These are phyloP conservation scores for Beauveria brongniartii DNA, from an alignment of 2,329 filamentous ascomycete species.

Conservation along the genomic window DNA sequence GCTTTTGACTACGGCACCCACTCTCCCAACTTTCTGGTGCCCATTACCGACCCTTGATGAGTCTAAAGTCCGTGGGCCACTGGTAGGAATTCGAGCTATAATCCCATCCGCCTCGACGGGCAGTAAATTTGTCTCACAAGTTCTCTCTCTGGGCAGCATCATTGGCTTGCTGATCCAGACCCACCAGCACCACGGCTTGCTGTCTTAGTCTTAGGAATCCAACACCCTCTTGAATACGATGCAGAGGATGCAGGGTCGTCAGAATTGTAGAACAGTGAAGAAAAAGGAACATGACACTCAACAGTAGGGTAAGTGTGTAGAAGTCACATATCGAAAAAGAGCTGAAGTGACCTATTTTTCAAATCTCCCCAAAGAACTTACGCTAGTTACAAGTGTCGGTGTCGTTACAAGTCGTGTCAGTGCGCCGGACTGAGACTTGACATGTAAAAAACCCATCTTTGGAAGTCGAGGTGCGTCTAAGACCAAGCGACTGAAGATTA, in stretches of 20 bases:
- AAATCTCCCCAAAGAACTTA: background rate
- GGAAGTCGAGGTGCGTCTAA: too few relatives aligned
- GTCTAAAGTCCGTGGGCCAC: background rate
- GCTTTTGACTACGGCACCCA: background rate
- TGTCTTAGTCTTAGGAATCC: slow-evolving; percentile 8
- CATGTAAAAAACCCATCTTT: background rate
- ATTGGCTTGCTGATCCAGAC: background rate
- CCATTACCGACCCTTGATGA: background rate
- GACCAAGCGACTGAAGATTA: too few relatives aligned
- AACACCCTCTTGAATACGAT: background rate
- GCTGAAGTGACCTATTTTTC: background rate
- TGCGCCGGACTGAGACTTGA: background rate
- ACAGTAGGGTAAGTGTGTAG: background rate
- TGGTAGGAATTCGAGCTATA: background rate
- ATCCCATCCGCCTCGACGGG: background rate
- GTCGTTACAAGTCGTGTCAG: too few relatives aligned
- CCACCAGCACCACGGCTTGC: background rate
- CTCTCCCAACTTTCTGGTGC: background rate
- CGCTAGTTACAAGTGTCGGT: too few relatives aligned
- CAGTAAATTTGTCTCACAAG: background rate
- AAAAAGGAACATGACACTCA: background rate
- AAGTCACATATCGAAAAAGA: background rate
- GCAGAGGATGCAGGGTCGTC: background rate
- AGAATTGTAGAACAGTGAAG: too few relatives aligned
- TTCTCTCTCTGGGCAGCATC: background rate